Conservation (phyloP, 169 alveolate species). For the Cryptosporidium muris region DNA sequence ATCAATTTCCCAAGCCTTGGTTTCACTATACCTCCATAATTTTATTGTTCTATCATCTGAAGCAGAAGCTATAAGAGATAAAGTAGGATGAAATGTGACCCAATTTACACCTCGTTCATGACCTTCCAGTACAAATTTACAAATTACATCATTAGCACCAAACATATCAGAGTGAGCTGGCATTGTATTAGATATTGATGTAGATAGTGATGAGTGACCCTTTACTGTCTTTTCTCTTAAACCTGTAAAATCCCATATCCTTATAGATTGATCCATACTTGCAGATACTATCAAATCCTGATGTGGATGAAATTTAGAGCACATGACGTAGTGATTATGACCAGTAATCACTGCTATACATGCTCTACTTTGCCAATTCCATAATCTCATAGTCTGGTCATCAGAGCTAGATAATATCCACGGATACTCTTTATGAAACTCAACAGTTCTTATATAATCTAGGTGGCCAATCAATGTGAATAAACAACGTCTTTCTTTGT, state of each 20-base stretch:
- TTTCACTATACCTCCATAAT: slow-evolving; percentile 92
- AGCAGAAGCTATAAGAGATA: slow-evolving; percentile 90
- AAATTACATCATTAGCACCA: slow-evolving; percentile 89
- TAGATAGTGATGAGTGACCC: slow-evolving; percentile 63
- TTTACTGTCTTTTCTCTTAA: slow-evolving; percentile 90
- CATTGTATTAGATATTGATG: slow-evolving; percentile 26
- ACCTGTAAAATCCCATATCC: slow-evolving; percentile 95
- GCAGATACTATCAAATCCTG: slow-evolving; percentile 93
- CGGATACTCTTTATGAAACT: slow-evolving; percentile 94
- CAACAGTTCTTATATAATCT: slow-evolving; percentile 95
- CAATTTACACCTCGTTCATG: slow-evolving; percentile 97
- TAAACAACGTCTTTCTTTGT: slow-evolving; percentile 87
- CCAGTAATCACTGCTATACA: slow-evolving; percentile 90
- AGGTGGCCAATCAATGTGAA: slow-evolving; percentile 93
- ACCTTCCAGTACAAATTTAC: slow-evolving; percentile 92
- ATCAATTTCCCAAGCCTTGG: slow-evolving; percentile 92
- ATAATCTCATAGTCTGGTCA: slow-evolving; percentile 95
- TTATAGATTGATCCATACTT: slow-evolving; percentile 91
- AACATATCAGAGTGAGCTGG: slow-evolving; percentile 82
- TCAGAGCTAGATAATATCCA: slow-evolving; percentile 95
- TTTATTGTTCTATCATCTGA: slow-evolving; percentile 94
- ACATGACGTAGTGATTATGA: slow-evolving; percentile 97
- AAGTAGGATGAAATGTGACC: slow-evolving; percentile 92
- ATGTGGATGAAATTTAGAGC: slow-evolving; percentile 93
- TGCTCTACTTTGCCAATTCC: slow-evolving; percentile 96